Conservation (phyloP, 768 basidiomycete genomes). For the Cubamyces sp. region DNA sequence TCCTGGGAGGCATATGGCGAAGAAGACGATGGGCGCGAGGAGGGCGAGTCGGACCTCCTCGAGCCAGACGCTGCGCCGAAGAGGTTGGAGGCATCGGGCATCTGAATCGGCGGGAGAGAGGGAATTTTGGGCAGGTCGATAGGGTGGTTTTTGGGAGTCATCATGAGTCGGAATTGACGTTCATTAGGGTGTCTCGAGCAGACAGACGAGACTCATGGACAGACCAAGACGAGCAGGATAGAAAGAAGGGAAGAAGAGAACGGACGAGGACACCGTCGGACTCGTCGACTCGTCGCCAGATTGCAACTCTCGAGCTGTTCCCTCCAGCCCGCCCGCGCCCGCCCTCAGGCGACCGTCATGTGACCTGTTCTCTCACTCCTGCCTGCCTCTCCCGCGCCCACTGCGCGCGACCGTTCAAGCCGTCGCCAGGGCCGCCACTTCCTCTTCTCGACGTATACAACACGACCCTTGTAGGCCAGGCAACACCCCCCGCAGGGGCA, state of each 20-base stretch:
- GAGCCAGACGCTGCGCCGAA: slow-evolving; percentile 28
- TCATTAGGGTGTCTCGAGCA: slow-evolving; percentile 21
- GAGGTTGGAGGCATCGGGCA: slow-evolving; percentile 39
- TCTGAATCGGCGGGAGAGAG: slow-evolving; percentile 49
- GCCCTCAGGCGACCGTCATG: slow-evolving; percentile 17
- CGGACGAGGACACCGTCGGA: slow-evolving; percentile 9
- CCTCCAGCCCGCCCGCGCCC: slow-evolving; percentile 15
- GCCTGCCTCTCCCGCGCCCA: neutral
- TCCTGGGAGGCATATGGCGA: slow-evolving; percentile 30
- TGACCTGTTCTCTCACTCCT: slow-evolving; percentile 7
- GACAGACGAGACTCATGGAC: slow-evolving; percentile 10
- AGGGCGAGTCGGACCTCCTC: slow-evolving; percentile 45
- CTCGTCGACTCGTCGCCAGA: slow-evolving; percentile 22
- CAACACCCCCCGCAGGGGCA: too few species aligned
- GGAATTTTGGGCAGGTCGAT: slow-evolving; percentile 43
- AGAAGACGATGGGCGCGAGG: slow-evolving; percentile 45
- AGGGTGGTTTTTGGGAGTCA: slow-evolving; percentile 34
- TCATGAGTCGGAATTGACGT: slow-evolving; percentile 22
- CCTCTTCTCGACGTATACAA: too few species aligned
- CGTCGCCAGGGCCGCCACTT: too few species aligned
- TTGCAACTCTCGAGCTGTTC: slow-evolving; percentile 8
- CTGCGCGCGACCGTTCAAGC: neutral
- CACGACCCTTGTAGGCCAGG: too few species aligned
- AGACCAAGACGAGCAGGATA: slow-evolving; percentile 1
- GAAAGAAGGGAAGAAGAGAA: neutral